A percentile compares a stretch with the other conserved stretches of the same genome.
Evolutionary conservation across 176 grass and related monocot genomes (phyloP).

Genomic region (Hyparrhenia diplandra): DNA sequence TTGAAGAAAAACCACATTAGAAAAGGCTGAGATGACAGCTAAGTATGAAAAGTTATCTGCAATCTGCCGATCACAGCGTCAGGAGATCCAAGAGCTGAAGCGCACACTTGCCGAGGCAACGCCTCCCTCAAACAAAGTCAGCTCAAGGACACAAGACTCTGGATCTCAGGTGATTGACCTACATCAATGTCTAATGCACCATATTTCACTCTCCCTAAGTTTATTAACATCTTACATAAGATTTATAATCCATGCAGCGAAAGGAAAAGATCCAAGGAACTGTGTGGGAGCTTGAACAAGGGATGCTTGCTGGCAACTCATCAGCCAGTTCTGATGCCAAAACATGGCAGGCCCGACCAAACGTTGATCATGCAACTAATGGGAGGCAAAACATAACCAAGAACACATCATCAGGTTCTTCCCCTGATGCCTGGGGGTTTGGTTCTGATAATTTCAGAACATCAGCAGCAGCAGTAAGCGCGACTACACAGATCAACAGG

Average conservation of each 20-base stretch:
- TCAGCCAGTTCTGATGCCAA: slow-evolving; percentile 44
- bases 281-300: slow-evolving; percentile 63
- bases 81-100: slow-evolving; percentile 84
- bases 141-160: slow-evolving; percentile 35
- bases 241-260: slow-evolving; percentile 39
- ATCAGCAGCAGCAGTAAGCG: slow-evolving; percentile 18
- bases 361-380: slow-evolving; percentile 39
- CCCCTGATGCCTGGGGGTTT: slow-evolving; percentile 45
- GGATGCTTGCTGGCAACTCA: slow-evolving; percentile 42
- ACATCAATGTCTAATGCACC: neutral
- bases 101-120: slow-evolving; percentile 42
- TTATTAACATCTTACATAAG: slow-evolving; percentile 16
- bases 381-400: slow-evolving; percentile 28
- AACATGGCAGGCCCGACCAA: slow-evolving; percentile 43
- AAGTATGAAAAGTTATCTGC: slow-evolving; percentile 78
- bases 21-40: slow-evolving; percentile 71
- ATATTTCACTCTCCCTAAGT: neutral
- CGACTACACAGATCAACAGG: slow-evolving; percentile 27
- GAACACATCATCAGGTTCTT: slow-evolving; percentile 1
- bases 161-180: slow-evolving; percentile 33
- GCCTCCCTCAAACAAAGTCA: slow-evolving; percentile 35
- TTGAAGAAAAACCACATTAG: slow-evolving; percentile 63
- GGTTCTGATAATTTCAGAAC: slow-evolving; percentile 38
- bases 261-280: slow-evolving; percentile 77
- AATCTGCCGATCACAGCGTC: slow-evolving; percentile 69